Conservation (phyloP, 1,284 basidiomycete genomes). For the Irpex sp. region DNA sequence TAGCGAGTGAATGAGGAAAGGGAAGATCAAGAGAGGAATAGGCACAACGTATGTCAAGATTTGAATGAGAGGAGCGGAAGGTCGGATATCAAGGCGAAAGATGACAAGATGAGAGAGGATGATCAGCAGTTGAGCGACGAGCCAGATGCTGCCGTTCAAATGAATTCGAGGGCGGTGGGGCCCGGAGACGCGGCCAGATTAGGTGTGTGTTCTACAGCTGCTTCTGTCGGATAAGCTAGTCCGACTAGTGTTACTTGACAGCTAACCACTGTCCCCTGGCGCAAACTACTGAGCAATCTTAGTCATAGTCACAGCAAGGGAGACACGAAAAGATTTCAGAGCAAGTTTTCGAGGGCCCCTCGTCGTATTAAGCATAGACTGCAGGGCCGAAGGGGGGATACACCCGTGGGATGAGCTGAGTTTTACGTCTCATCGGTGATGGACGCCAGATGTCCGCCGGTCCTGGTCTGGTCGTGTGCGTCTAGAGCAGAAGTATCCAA, state of each 20-base stretch:
- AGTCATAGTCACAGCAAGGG: too few relatives aligned
- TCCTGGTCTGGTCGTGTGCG: neutral
- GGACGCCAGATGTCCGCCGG: neutral
- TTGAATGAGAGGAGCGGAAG: neutral
- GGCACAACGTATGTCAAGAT: neutral
- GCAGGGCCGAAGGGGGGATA: neutral
- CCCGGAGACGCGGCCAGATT: too few relatives aligned
- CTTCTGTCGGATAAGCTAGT: too few relatives aligned
- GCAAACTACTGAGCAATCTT: too few relatives aligned
- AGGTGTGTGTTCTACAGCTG: too few relatives aligned
- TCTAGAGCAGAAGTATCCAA: neutral
- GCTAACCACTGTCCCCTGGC: too few relatives aligned
- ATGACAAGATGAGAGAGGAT: too few relatives aligned
- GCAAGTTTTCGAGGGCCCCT: neutral
- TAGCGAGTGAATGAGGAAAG: neutral
- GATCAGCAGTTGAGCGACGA: too few relatives aligned
- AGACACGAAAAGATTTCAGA: neutral
- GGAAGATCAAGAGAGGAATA: neutral
- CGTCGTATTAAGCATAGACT: neutral
- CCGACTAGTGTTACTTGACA: too few relatives aligned
- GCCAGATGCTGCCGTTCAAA: too few relatives aligned
- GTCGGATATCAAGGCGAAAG: constrained; percentile 1
- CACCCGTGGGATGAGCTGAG: neutral
- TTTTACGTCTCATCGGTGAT: constrained; percentile 5
- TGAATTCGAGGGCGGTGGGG: too few relatives aligned